These are phyloP conservation scores for Canavalia gladiata DNA, from an alignment of 306 rosid genomes.

Conservation along the genomic window DNA sequence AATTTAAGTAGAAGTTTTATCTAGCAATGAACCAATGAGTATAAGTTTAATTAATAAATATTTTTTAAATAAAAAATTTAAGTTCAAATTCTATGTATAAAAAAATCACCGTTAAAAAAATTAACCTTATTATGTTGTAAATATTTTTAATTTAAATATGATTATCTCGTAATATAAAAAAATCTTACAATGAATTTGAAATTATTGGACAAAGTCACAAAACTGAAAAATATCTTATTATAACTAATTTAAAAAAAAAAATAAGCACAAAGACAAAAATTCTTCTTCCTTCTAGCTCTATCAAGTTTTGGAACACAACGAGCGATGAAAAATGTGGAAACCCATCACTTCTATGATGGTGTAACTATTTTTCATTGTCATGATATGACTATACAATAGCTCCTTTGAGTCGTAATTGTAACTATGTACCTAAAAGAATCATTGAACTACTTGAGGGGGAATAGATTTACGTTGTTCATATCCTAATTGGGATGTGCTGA, in stretches of 20 bases:
- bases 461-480: not conserved
- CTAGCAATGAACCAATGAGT: too few relatives aligned
- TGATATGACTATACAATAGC: not conserved
- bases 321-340: not conserved
- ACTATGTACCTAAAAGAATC: not conserved
- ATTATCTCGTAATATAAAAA: too few relatives aligned
- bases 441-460: conserved; percentile 17
- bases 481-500: not conserved
- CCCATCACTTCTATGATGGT: not conserved
- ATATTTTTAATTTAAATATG: too few relatives aligned
- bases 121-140: too few relatives aligned
- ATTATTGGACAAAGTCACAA: not conserved
- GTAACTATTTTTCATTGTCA: not conserved
- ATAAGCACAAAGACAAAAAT: not conserved
- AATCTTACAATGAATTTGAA: not conserved
- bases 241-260: not conserved
- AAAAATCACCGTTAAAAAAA: too few relatives aligned
- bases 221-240: not conserved
- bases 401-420: not conserved
- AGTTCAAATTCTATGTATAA: too few relatives aligned
- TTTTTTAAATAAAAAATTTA: too few relatives aligned
- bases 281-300: not conserved
- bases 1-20: too few relatives aligned
- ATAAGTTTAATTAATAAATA: too few relatives aligned
- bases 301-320: not conserved